A percentile compares a stretch with the other conserved stretches of the same genome.
Evolutionary conservation across 768 basidiomycete species (phyloP).

Genomic region (Hypholoma fasciculare): DNA sequence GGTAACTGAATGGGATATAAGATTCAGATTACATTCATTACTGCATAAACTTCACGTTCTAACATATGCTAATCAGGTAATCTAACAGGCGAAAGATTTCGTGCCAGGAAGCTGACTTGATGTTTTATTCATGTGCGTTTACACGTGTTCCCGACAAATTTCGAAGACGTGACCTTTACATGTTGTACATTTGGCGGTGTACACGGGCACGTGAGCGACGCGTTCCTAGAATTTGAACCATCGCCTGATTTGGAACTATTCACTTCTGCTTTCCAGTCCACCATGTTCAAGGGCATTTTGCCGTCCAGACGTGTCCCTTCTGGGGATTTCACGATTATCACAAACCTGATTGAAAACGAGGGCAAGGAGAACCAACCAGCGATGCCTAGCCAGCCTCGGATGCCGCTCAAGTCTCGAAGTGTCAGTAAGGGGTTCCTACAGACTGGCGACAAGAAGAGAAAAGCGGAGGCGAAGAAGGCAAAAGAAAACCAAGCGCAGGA

Average conservation of each 20-base stretch:
- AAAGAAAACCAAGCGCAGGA: slow-evolving; percentile 31
- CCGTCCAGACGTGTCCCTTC: slow-evolving; percentile 67
- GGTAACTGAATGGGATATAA: no score
- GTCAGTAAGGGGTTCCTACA: slow-evolving; percentile 33
- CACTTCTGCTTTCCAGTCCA: slow-evolving; percentile 22
- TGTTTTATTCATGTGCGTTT: no score
- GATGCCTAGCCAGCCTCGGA: slow-evolving; percentile 13
- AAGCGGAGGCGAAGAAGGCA: slow-evolving; percentile 42
- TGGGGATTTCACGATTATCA: slow-evolving; percentile 75
- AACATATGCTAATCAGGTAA: no score
- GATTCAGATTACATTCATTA: no score
- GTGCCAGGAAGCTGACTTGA: no score
- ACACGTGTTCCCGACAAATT: no score
- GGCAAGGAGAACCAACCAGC: slow-evolving; percentile 73
- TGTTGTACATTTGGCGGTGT: not conserved
- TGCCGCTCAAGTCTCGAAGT: slow-evolving; percentile 19
- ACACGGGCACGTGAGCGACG: slow-evolving; percentile 27
- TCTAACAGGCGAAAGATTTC: no score
- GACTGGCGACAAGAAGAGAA: slow-evolving; percentile 41
- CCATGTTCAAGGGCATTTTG: slow-evolving; percentile 83
- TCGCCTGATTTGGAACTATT: slow-evolving; percentile 29
- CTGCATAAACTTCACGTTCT: no score
- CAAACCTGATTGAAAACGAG: slow-evolving; percentile 45
- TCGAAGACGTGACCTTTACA: no score
- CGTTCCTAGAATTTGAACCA: slow-evolving; percentile 33